phyloP scores from a whole-genome alignment of 176 grass and related monocot species.

The Musa schizocarpa region DNA sequence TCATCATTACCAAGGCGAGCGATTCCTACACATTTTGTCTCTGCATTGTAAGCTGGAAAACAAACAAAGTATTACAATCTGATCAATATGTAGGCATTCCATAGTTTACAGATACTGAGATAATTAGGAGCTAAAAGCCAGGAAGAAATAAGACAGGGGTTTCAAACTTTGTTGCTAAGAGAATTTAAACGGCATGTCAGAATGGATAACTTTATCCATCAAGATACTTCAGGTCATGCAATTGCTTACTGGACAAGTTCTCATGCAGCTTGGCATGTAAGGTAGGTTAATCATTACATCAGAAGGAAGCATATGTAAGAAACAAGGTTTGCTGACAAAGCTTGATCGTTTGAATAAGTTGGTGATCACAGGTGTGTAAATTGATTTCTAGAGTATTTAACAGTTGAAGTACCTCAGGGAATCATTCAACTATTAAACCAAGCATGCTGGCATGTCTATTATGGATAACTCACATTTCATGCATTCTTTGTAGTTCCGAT shows the following conservation, averaged over 20 bases:
- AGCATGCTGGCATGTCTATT: too few relatives aligned
- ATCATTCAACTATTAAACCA: too few relatives aligned
- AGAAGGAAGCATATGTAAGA: not conserved
- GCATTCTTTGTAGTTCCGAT: not conserved
- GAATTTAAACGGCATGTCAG: not conserved
- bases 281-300: not conserved
- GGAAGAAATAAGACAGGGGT: not conserved
- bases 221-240: not conserved
- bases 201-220: not conserved
- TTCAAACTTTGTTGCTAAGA: not conserved
- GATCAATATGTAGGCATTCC: not conserved
- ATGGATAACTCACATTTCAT: too few relatives aligned
- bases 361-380: too few relatives aligned
- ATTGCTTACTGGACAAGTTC: not conserved
- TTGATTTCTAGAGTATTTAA: too few relatives aligned
- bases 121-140: not conserved
- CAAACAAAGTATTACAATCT: slow-evolving; percentile 9
- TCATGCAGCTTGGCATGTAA: not conserved
- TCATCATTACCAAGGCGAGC: slow-evolving; percentile 79
- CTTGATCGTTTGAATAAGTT: not conserved
- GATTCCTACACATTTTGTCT: slow-evolving; percentile 67
- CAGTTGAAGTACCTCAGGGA: too few relatives aligned
- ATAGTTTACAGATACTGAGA: not conserved
- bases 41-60: slow-evolving; percentile 43
- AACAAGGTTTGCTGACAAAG: not conserved